A percentile compares a stretch with the other conserved stretches of the same genome.
Conservation (phyloP, 1,284 basidiomycete genomes). For the Cutaneotrichosporon arboriforme region DNA sequence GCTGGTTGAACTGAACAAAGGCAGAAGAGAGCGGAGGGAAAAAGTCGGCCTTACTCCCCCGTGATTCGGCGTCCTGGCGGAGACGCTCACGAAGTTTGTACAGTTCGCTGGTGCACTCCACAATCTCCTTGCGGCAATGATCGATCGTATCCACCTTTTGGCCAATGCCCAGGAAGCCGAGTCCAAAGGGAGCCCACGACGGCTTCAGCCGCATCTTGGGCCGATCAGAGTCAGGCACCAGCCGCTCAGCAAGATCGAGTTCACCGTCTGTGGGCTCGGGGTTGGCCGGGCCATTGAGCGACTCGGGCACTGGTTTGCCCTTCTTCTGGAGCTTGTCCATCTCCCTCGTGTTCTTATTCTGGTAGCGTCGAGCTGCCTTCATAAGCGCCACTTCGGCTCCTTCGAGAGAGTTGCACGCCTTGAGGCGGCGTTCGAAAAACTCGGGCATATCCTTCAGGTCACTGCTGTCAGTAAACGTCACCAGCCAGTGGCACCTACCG, state of each 20-base stretch:
- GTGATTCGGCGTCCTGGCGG: constrained; percentile 44
- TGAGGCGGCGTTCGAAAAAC: constrained; percentile 57
- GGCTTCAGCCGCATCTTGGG: constrained; percentile 72
- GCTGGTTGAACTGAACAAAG: constrained; percentile 88
- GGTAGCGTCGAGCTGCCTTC: constrained; percentile 48
- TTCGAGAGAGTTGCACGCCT: constrained; percentile 61
- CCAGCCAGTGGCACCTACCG: constrained; percentile 27
- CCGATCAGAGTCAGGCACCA: constrained; percentile 64
- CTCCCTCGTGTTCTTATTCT: constrained; percentile 27
- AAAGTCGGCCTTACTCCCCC: constrained; percentile 39
- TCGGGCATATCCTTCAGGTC: constrained; percentile 60
- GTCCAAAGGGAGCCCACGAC: constrained; percentile 55
- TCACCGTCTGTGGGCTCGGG: constrained; percentile 21
- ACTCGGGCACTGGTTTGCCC: constrained; percentile 34
- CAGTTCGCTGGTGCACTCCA: constrained; percentile 28
- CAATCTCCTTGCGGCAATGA: constrained; percentile 59
- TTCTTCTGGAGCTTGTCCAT: constrained; percentile 32
- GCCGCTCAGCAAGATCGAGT: constrained; percentile 49
- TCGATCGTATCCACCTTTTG: constrained; percentile 87
- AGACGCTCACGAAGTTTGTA: constrained; percentile 47
- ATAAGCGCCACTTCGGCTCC: constrained; percentile 59
- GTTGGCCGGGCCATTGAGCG: constrained; percentile 29
- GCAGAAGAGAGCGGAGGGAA: constrained; percentile 68
- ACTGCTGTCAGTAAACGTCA: background rate
- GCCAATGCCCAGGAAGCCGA: constrained; percentile 58